phyloP scores from a whole-genome alignment of 2,329 filamentous ascomycete genomes.

The Graphilbum fragrans region DNA sequence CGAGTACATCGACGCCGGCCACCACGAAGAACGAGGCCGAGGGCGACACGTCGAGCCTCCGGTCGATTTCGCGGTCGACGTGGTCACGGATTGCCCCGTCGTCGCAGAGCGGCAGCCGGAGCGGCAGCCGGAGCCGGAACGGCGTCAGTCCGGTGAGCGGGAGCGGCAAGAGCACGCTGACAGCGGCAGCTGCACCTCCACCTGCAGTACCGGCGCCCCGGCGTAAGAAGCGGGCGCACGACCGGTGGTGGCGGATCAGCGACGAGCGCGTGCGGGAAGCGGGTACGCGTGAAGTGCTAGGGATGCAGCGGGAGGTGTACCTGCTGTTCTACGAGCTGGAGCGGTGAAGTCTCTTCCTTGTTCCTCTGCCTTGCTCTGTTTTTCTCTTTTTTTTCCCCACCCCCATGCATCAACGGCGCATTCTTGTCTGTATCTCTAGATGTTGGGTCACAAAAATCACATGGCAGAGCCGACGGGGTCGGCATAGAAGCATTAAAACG shows the following conservation, averaged over 20 bases:
- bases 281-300: conserved; percentile 80
- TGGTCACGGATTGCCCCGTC: conserved; percentile 32
- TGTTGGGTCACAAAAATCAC: too few relatives aligned
- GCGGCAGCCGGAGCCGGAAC: conserved; percentile 12
- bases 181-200: background rate
- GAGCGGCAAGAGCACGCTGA: conserved; percentile 12
- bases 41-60: conserved; percentile 37
- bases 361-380: too few relatives aligned
- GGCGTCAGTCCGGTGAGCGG: conserved; percentile 7
- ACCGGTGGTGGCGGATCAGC: conserved; percentile 95
- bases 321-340: conserved; percentile 91
- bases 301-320: conserved; percentile 94
- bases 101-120: conserved; percentile 17
- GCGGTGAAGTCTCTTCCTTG: conserved; percentile 5
- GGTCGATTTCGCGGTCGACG: conserved; percentile 43
- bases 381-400: too few relatives aligned
- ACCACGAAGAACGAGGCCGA: conserved; percentile 25
- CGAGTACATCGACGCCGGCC: conserved; percentile 12
- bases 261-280: conserved; percentile 95
- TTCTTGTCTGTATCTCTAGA: too few relatives aligned
- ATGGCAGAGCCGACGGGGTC: too few relatives aligned
- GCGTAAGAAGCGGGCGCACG: conserved; percentile 37
- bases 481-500: too few relatives aligned
- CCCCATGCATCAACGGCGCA: too few relatives aligned
- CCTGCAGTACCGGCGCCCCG: conserved; percentile 10